phyloP scores from a whole-genome alignment of 108 stramenopile genomes.

The Heterococcus sp. region DNA sequence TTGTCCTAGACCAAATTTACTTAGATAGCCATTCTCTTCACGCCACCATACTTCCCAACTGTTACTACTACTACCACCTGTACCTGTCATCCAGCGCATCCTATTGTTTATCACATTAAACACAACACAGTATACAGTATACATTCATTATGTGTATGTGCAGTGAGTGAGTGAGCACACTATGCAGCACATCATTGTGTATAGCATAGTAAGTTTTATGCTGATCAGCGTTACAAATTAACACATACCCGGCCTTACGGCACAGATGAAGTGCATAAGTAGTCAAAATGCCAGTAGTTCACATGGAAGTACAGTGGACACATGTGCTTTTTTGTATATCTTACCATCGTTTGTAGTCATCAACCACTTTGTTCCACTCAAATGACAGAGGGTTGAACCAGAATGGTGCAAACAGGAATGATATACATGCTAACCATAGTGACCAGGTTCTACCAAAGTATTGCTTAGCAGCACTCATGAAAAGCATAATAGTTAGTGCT shows the following conservation, averaged over 20 bases:
- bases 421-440: slow-evolving; percentile 86
- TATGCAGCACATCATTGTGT: too few relatives aligned
- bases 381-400: slow-evolving; percentile 99
- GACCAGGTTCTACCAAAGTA: slow-evolving; percentile 95
- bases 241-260: too few relatives aligned
- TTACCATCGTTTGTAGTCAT: slow-evolving; percentile 65
- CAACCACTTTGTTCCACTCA: slow-evolving; percentile 76
- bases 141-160: too few relatives aligned
- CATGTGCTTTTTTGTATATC: too few relatives aligned
- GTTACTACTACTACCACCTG: slow-evolving; percentile 40
- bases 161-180: too few relatives aligned
- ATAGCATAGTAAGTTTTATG: too few relatives aligned
- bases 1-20: slow-evolving; percentile 67
- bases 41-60: slow-evolving; percentile 79
- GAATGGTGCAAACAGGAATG: slow-evolving; percentile 94
- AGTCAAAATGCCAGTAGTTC: too few relatives aligned
- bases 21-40: slow-evolving; percentile 84
- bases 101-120: too few relatives aligned
- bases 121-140: neutral
- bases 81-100: slow-evolving; percentile 73
- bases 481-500: slow-evolving; percentile 80
- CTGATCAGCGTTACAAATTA: too few relatives aligned
- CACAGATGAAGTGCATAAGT: too few relatives aligned
- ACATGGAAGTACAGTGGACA: too few relatives aligned
- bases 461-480: slow-evolving; percentile 78